phyloP scores from a whole-genome alignment of 257 asterid species.

The Buddleja alternifolia region DNA sequence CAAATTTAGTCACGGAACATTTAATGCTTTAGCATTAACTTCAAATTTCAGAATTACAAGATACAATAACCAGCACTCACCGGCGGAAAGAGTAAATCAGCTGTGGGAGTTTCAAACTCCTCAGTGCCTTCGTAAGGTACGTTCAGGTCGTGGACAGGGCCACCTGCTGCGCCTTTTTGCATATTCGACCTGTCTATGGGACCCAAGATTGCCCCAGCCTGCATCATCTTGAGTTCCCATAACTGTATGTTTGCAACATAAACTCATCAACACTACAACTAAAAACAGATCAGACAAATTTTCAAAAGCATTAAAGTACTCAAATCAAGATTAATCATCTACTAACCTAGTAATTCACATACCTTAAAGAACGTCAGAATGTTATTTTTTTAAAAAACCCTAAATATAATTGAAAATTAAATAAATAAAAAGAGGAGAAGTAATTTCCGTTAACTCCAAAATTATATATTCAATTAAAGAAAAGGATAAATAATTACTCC shows the following conservation, averaged over 20 bases:
- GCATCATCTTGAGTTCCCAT: constrained; percentile 95
- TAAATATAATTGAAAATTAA: background rate
- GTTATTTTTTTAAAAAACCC: constrained; percentile 35
- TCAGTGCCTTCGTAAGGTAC: constrained; percentile 94
- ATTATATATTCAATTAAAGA: background rate
- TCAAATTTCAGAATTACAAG: constrained; percentile 3
- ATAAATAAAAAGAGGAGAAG: no score
- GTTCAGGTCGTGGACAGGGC: constrained; percentile 90
- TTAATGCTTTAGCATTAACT: background rate
- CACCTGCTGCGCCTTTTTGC: constrained; percentile 56
- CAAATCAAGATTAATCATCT: constrained; percentile 22
- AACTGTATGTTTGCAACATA: constrained; percentile 45
- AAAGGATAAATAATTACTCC: constrained; percentile 52
- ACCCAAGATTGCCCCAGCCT: constrained; percentile 82
- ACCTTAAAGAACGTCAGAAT: no score
- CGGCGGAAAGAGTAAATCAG: constrained; percentile 95
- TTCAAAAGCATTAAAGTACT: constrained; percentile 25
- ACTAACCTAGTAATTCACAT: constrained; percentile 7
- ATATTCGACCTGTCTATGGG: constrained; percentile 79
- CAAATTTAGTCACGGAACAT: background rate
- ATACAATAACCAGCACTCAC: constrained; percentile 45
- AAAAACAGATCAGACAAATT: constrained; percentile 31
- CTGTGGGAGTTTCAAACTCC: constrained; percentile 97
- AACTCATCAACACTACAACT: constrained; percentile 29
- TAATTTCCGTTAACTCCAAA: no score